Evolutionary conservation across 192 early-diverging fungal genomes (phyloP), one percentile per base, ranked within the genome.

Genomic region (Helicostylum pulchrum): DNA sequence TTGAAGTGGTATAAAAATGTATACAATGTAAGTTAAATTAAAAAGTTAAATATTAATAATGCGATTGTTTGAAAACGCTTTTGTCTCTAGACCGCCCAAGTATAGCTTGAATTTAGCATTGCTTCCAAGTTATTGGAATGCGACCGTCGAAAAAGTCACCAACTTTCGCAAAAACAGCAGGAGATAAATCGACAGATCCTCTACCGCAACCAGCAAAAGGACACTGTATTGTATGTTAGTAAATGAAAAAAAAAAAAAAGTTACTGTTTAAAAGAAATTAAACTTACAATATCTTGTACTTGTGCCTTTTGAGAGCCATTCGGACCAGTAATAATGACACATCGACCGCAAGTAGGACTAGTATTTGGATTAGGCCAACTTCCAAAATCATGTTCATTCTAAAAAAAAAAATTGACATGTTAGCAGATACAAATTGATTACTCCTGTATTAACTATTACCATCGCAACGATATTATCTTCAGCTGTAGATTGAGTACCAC

Each of bases 311-410:
- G 72, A 4, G 70, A 77, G 26, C 83, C 83, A 21, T 75, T 68
- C 10, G 81, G 76, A 12, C 83, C 83, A 5, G 67, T 76, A 3
- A 85, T 61, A 19, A 64, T 55, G 19, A 85, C 67, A 61, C 79
- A 83, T 46, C 71, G 72, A 63, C 81, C 81, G 48, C 83, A 85
- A 4, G 76, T 78, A 20, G 81, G 79, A 4, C 75, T 77, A 14
- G 75, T 46, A 20, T 71, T 80, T 8, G 75, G 64, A 49, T 73
- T 59, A 0, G 73, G 42, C 61, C 65, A 79, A 3, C 10, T 21
- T 26, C 83, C 83, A 77, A 74, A 83, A 65, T 85, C 81, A 8
- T 76, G 61, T 4, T 74, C 64, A 49, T 82, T 82, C 66, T 79
- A 31, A 9, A 36, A 36, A 8, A 65, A 32, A 51, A 39, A 45